phyloP scores from a whole-genome alignment of 2,329 filamentous ascomycete genomes.

The Nemania sp. region DNA sequence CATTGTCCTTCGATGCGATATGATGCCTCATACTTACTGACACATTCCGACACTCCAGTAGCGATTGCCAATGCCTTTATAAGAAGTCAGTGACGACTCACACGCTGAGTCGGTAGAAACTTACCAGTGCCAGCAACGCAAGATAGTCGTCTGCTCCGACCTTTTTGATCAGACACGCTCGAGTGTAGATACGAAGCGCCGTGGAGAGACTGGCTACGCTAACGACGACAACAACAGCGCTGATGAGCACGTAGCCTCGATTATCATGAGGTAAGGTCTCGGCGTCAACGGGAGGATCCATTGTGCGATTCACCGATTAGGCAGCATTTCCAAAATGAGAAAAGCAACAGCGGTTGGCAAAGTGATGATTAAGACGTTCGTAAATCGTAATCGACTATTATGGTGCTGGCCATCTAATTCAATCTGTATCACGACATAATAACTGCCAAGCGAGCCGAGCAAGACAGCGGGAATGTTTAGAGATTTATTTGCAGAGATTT shows the following conservation, averaged over 20 bases:
- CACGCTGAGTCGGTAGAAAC: conserved; percentile 35
- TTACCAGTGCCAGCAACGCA: conserved; percentile 43
- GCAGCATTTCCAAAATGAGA: conserved; percentile 10
- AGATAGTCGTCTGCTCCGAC: conserved; percentile 42
- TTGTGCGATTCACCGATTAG: not conserved
- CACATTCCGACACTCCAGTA: conserved; percentile 33
- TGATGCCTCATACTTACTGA: conserved; percentile 27
- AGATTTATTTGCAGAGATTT: not conserved
- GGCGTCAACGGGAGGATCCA: conserved; percentile 23
- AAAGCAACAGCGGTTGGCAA: not conserved
- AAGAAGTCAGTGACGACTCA: conserved; percentile 1
- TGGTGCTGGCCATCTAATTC: not conserved
- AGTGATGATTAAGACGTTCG: not conserved
- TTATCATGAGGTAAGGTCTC: conserved; percentile 28
- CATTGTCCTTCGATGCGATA: not conserved
- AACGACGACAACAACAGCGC: conserved; percentile 33
- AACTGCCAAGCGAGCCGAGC: not conserved
- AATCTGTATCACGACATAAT: not conserved
- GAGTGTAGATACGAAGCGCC: conserved; percentile 40
- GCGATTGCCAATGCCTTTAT: conserved; percentile 29
- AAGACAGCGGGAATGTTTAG: not conserved
- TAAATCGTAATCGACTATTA: not conserved
- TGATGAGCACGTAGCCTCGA: conserved; percentile 33
- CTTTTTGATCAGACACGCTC: conserved; percentile 36
- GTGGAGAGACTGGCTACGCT: conserved; percentile 35